Evolutionary conservation across 2,329 filamentous ascomycete species (phyloP), one percentile per base, ranked within the genome.

Genomic region (Tolypocladium sp.): DNA sequence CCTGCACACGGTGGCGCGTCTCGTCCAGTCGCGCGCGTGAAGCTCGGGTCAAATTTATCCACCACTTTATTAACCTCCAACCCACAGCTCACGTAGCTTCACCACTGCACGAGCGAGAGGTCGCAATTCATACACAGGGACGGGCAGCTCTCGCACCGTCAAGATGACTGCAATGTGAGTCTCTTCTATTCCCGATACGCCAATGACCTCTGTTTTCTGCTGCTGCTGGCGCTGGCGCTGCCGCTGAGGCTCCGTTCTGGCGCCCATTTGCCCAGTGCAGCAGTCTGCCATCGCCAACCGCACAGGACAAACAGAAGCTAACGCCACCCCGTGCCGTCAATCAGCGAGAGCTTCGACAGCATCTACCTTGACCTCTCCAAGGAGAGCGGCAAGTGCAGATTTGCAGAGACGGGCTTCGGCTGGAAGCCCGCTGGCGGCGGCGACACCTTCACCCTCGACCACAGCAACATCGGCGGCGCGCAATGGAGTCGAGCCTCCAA

Each of bases 301-400:
- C 49, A 35, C 17, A 8, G n/a, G 30, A 53, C 42, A 6, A 4
- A 22, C 6, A 27, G 22, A 49, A 44, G 38, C 41, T 57, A 53
- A 56, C 41, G 10, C 38, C 49, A 22, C 20, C 20, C 7, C 9
- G 40, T 13, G 38, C 33, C 33, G 15, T 35, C 13, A 35, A 56
- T 12, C 61, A 88, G 84, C 67, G 94, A 99, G 85, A 94, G 89
- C 71, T 99, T 99, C 77, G 93, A 97, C 72, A 92, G 91, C 76
- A 96, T 97, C 77, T 92, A 94, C 76, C 86, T 99, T 68, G 93
- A 99, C 74, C 84, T 99, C 61, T 97, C 92, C 68, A 94, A 92
- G 75, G 89, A 94, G 75, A 84, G 87, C 60, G 94, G 94, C 66
- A 94, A 93, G 78, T 97, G 92, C 78, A 87, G 94, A 71, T 92